phyloP scores from a whole-genome alignment of 2,329 filamentous ascomycete genomes.

The Claviceps purpurea region DNA sequence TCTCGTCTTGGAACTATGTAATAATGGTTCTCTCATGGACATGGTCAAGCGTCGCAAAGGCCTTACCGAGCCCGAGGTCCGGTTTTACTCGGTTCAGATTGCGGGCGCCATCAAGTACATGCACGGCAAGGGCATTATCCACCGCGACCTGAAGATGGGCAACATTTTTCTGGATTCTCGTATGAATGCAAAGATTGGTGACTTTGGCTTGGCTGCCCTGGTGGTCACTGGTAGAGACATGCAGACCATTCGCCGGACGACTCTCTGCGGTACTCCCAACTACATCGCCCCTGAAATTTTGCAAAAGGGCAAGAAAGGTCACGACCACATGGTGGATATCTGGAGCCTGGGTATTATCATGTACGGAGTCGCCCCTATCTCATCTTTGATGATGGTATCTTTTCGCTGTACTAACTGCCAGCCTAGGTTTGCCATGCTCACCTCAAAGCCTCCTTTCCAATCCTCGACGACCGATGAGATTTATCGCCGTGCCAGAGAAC shows the following conservation, averaged over 20 bases:
- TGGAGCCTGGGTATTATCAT: constrained; percentile 98
- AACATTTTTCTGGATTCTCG: constrained; percentile 89
- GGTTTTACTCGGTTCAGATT: constrained; percentile 88
- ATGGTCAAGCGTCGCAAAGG: constrained; percentile 90
- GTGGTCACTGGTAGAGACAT: constrained; percentile 85
- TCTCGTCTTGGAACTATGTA: constrained; percentile 84
- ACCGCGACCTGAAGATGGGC: constrained; percentile 93
- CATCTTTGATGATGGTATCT: not conserved
- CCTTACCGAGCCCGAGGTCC: constrained; percentile 84
- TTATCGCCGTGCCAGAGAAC: constrained; percentile 55
- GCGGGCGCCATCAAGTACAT: constrained; percentile 97
- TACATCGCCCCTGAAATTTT: constrained; percentile 96
- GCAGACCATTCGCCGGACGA: constrained; percentile 72
- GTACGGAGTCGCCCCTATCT: constrained; percentile 33
- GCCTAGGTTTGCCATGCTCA: constrained; percentile 79
- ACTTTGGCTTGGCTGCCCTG: constrained; percentile 89
- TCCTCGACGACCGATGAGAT: constrained; percentile 80
- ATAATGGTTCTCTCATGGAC: constrained; percentile 93
- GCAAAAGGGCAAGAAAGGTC: constrained; percentile 84
- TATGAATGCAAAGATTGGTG: constrained; percentile 97
- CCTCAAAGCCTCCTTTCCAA: constrained; percentile 92
- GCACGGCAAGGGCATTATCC: constrained; percentile 89
- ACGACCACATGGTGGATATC: constrained; percentile 95
- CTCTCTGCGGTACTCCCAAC: constrained; percentile 92
- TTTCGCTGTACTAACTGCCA: not conserved